A percentile compares a stretch with the other conserved stretches of the same genome.
phyloP scores from a whole-genome alignment of 495 filamentous ascomycete species.

The Aspergillus nanangensis region DNA sequence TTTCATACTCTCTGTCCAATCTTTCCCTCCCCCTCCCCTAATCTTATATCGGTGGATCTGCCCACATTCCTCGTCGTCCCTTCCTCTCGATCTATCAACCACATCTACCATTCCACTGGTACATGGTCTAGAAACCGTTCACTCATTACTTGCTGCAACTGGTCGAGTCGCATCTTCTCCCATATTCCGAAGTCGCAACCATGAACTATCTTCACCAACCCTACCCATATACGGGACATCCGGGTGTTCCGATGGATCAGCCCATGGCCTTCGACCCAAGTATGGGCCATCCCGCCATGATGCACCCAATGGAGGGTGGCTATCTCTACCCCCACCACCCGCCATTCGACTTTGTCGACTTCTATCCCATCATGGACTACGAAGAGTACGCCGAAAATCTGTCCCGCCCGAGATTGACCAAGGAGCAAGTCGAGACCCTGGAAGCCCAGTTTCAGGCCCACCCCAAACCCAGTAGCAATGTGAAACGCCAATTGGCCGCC shows the following conservation, averaged over 20 bases:
- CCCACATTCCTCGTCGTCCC: neutral
- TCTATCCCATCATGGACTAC: conserved; percentile 47
- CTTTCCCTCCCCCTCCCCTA: neutral
- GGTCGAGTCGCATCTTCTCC: too few relatives aligned
- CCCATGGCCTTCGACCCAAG: conserved; percentile 35
- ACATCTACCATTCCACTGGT: conserved; percentile 1
- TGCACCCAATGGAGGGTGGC: conserved; percentile 36
- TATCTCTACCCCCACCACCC: conserved; percentile 41
- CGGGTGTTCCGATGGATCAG: conserved; percentile 37
- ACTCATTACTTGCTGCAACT: conserved; percentile 6
- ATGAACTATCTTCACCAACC: conserved; percentile 46
- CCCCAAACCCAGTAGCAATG: conserved; percentile 71
- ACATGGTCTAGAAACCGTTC: neutral
- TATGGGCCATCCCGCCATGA: conserved; percentile 40
- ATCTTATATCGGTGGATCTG: neutral
- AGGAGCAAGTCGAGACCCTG: conserved; percentile 75
- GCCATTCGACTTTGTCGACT: conserved; percentile 43
- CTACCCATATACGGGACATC: conserved; percentile 35
- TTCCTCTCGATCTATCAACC: neutral
- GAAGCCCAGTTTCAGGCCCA: conserved; percentile 72
- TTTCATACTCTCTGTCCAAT: neutral
- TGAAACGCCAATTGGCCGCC: conserved; percentile 70
- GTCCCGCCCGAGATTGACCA: conserved; percentile 64
- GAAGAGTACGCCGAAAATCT: conserved; percentile 48
- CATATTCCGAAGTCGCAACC: too few relatives aligned